phyloP scores from a whole-genome alignment of 1,139 yeast genomes.

The Blastobotrys aristatus region DNA sequence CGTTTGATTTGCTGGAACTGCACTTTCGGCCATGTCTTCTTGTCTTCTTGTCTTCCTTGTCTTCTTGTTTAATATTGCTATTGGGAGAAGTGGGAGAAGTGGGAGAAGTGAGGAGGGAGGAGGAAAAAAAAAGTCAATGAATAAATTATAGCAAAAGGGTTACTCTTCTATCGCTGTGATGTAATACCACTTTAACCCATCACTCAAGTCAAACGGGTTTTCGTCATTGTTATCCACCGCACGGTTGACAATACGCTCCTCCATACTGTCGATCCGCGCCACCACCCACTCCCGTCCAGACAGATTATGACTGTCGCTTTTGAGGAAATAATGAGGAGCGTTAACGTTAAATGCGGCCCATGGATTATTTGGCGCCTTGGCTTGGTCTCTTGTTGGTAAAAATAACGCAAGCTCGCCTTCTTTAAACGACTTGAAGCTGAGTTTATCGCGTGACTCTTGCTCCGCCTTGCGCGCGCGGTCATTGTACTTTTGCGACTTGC shows the following conservation, averaged over 20 bases:
- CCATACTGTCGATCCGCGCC: constrained; percentile 52
- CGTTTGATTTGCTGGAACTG: constrained; percentile 19
- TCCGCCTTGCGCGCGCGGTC: constrained; percentile 36
- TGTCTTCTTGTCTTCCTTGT: neutral
- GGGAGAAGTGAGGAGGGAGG: neutral
- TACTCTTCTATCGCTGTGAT: constrained; percentile 27
- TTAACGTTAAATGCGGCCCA: constrained; percentile 89
- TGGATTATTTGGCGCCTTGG: constrained; percentile 43
- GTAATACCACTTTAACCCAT: constrained; percentile 38
- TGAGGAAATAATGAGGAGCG: constrained; percentile 69
- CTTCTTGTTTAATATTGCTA: constrained; percentile 17
- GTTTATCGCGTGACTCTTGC: constrained; percentile 44
- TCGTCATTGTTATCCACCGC: constrained; percentile 27
- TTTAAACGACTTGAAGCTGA: constrained; percentile 59
- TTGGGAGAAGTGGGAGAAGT: neutral
- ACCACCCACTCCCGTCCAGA: constrained; percentile 63
- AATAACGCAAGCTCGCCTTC: constrained; percentile 74
- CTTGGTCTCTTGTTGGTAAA: constrained; percentile 63
- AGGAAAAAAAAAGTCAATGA: neutral
- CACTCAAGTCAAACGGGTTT: constrained; percentile 49
- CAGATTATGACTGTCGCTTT: constrained; percentile 37
- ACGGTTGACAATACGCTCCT: constrained; percentile 38
- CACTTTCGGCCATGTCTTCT: constrained; percentile 7
- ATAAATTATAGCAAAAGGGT: neutral
- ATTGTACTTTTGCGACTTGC: constrained; percentile 58